phyloP scores from a whole-genome alignment of 1,139 yeast species.

The Scheffersomyces parashehatae region DNA sequence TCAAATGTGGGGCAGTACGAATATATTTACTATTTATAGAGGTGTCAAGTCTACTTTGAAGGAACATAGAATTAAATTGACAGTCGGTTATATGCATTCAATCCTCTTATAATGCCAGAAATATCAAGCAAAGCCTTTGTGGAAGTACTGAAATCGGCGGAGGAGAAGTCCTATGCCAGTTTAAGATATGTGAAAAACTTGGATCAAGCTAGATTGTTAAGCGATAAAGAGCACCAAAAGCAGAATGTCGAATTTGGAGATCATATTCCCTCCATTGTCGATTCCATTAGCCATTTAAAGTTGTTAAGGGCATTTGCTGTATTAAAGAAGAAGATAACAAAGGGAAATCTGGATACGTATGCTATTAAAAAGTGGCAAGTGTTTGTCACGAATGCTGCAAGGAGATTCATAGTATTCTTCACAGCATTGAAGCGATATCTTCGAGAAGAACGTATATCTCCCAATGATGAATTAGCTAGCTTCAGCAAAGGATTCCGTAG shows the following conservation, averaged over 20 bases:
- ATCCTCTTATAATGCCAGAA: no score
- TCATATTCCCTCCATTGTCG: constrained; percentile 7
- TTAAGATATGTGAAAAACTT: background rate
- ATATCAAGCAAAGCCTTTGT: background rate
- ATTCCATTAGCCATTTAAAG: constrained; percentile 29
- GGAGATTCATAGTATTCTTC: constrained; percentile 30
- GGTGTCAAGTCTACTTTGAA: no score
- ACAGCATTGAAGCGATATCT: constrained; percentile 14
- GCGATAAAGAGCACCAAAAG: constrained; percentile 1
- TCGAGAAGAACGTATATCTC: background rate
- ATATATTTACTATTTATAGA: no score
- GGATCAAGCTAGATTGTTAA: background rate
- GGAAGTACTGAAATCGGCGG: background rate
- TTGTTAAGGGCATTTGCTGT: constrained; percentile 28
- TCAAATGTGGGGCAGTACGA: no score
- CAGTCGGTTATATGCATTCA: no score
- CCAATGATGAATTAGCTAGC: constrained; percentile 4
- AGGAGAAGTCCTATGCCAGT: background rate
- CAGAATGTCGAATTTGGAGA: no score
- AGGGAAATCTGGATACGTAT: constrained; percentile 3
- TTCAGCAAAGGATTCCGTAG: constrained; percentile 3
- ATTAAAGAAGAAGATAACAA: constrained; percentile 16
- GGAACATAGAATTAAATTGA: no score
- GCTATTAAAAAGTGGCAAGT: constrained; percentile 24
- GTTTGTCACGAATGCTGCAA: constrained; percentile 28